Conservation (phyloP, 495 filamentous ascomycete species). For the Neurospora pannonica region DNA sequence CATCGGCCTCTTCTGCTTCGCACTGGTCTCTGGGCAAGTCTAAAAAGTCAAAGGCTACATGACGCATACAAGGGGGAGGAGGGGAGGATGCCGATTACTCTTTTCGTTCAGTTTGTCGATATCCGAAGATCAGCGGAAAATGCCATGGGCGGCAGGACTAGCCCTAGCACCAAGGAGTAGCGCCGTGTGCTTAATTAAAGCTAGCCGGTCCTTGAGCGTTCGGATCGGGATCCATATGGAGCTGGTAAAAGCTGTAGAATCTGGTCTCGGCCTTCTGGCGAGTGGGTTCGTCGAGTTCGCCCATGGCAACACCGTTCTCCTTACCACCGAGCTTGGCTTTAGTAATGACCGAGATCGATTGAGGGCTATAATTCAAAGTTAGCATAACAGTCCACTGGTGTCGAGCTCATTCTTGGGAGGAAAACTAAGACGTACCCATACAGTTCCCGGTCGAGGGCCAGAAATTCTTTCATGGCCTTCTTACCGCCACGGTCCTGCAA, state of each 20-base stretch:
- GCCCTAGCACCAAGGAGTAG: neutral
- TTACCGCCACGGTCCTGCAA: constrained; percentile 77
- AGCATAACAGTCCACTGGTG: neutral
- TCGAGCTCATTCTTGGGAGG: neutral
- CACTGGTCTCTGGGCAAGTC: constrained; percentile 1
- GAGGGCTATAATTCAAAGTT: constrained; percentile 28
- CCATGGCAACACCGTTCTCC: constrained; percentile 49
- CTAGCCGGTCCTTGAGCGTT: constrained; percentile 30
- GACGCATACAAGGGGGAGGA: neutral
- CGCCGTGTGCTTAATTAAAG: constrained; percentile 24
- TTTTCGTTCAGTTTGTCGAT: constrained; percentile 2
- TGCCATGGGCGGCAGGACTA: neutral
- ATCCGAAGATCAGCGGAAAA: constrained; percentile 1
- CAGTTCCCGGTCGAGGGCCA: constrained; percentile 74
- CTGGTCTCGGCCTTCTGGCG: constrained; percentile 52
- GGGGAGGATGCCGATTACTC: constrained; percentile 2
- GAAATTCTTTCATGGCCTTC: constrained; percentile 75
- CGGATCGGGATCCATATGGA: constrained; percentile 43
- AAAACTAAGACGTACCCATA: constrained; percentile 53
- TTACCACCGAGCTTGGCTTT: constrained; percentile 37
- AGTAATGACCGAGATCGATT: constrained; percentile 34
- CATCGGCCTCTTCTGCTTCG: neutral
- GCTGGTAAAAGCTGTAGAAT: constrained; percentile 57
- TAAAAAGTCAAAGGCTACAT: neutral
- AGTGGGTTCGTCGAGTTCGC: constrained; percentile 54